phyloP scores from a whole-genome alignment of 768 basidiomycete genomes.

The Russula abietina region DNA sequence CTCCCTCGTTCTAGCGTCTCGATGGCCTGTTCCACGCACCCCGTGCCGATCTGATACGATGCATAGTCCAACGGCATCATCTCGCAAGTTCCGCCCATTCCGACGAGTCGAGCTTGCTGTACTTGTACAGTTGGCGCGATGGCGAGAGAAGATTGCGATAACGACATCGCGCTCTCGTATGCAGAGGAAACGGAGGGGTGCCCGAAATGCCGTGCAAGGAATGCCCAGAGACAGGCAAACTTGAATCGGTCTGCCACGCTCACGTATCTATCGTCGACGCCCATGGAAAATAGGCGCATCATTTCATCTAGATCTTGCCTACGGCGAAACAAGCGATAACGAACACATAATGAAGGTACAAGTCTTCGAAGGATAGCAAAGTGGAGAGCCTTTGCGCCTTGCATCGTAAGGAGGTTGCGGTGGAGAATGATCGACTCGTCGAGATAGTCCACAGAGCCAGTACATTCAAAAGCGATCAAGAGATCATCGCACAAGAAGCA shows the following conservation, averaged over 20 bases:
- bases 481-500: not conserved
- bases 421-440: not conserved
- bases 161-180: constrained; percentile 6
- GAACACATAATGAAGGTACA: not conserved
- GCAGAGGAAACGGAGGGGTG: not conserved
- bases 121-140: not conserved
- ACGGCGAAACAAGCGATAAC: not conserved
- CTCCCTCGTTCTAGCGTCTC: constrained; percentile 4
- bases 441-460: not conserved
- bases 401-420: not conserved
- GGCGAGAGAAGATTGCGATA: not conserved
- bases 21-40: not conserved
- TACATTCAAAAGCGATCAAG: constrained; percentile 2
- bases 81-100: not conserved
- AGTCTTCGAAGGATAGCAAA: not conserved
- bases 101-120: constrained; percentile 2
- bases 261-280: not conserved
- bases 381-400: not conserved
- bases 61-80: constrained; percentile 1
- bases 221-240: constrained; percentile 4
- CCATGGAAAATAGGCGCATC: not conserved
- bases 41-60: not conserved
- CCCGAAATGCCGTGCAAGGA: not conserved
- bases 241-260: not conserved
- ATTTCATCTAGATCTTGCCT: not conserved